Evolutionary conservation across 352 stramenopile genomes (phyloP).

Genomic region (Globisporangium spiculum): DNA sequence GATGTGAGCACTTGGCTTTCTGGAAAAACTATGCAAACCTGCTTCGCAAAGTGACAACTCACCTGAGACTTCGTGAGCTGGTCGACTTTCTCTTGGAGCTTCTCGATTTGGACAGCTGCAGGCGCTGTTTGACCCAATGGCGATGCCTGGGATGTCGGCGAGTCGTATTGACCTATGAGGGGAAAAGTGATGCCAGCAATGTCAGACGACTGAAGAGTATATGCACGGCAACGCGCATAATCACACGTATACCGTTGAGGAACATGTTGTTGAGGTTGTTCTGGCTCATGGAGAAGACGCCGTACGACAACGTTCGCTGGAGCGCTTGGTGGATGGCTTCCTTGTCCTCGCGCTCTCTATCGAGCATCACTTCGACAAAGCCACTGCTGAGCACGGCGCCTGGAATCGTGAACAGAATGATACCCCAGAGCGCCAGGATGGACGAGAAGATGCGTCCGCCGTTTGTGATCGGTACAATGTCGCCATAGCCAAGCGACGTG

Average conservation of each 20-base stretch:
- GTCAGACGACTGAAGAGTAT: too few relatives aligned
- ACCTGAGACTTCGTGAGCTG: constrained; percentile 54
- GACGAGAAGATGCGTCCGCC: constrained; percentile 69
- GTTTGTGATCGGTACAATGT: constrained; percentile 78
- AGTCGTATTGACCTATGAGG: constrained; percentile 25
- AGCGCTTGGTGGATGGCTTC: constrained; percentile 52
- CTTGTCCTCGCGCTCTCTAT: constrained; percentile 64
- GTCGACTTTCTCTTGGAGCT: constrained; percentile 57
- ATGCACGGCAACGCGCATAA: background rate
- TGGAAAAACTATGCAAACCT: background rate
- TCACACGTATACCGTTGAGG: constrained; percentile 17
- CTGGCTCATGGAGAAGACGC: constrained; percentile 34
- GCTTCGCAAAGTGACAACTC: constrained; percentile 2
- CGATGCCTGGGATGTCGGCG: constrained; percentile 29
- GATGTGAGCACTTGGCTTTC: background rate
- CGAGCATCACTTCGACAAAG: constrained; percentile 85
- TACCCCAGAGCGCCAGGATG: constrained; percentile 78
- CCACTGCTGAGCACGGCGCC: constrained; percentile 76
- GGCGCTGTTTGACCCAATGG: constrained; percentile 23
- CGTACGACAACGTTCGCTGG: constrained; percentile 44
- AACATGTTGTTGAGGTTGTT: constrained; percentile 40
- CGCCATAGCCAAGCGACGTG: constrained; percentile 83
- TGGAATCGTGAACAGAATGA: constrained; percentile 84
- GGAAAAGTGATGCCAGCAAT: too few relatives aligned
- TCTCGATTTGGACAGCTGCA: constrained; percentile 19